Evolutionary conservation across 2,329 filamentous ascomycete species (phyloP).

Genomic region (Bimuria novae-zelandiae): DNA sequence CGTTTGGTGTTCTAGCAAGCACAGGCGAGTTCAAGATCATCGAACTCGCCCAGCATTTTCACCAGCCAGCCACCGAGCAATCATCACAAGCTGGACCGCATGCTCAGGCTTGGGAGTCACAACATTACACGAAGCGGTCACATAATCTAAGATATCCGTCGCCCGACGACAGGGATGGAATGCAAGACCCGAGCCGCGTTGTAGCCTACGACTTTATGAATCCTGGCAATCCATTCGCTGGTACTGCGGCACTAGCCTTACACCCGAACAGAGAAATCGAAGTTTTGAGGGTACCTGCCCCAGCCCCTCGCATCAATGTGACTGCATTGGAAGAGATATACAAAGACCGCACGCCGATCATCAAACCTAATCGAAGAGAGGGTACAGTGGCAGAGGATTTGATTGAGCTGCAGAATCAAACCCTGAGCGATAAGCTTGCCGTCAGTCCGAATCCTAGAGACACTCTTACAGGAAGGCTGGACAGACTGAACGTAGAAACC

Average conservation of each 20-base stretch:
- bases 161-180: constrained; percentile 50
- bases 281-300: constrained; percentile 53
- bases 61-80: constrained; percentile 31
- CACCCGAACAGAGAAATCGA: constrained; percentile 57
- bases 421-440: constrained; percentile 33
- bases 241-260: constrained; percentile 59
- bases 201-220: constrained; percentile 67
- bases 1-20: constrained; percentile 63
- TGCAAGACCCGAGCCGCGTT: constrained; percentile 54
- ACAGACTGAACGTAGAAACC: constrained; percentile 40
- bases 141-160: constrained; percentile 51
- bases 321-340: constrained; percentile 52
- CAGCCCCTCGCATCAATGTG: constrained; percentile 48
- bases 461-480: constrained; percentile 32
- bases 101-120: constrained; percentile 46
- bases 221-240: constrained; percentile 48
- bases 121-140: constrained; percentile 51
- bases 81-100: constrained; percentile 23
- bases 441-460: constrained; percentile 26
- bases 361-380: constrained; percentile 33
- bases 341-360: constrained; percentile 37
- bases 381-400: constrained; percentile 43
- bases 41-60: constrained; percentile 58
- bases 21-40: constrained; percentile 63
- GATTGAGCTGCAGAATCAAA: constrained; percentile 36